These are phyloP conservation scores for Fusarium burgessii DNA, from an alignment of 2,329 filamentous ascomycete species.

Conservation along the genomic window DNA sequence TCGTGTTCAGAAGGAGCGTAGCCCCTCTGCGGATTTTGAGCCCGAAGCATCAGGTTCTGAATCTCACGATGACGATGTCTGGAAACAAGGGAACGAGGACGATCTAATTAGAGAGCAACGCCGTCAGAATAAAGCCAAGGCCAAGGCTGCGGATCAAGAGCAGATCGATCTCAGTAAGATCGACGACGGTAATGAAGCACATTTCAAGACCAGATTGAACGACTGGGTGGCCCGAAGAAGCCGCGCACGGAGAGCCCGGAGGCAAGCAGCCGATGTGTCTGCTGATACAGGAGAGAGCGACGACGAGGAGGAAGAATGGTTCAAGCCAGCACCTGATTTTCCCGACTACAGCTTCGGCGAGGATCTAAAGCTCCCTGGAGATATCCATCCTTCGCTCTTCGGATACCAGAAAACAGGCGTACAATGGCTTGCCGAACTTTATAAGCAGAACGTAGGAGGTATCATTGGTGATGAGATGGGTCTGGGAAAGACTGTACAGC, in stretches of 20 bases:
- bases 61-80: constrained; percentile 51
- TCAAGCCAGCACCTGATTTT: constrained; percentile 85
- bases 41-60: constrained; percentile 52
- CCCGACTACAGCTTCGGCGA: constrained; percentile 81
- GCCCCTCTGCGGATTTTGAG: constrained; percentile 62
- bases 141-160: constrained; percentile 51
- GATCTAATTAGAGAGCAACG: constrained; percentile 54
- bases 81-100: constrained; percentile 56
- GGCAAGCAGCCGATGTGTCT: constrained; percentile 52
- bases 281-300: constrained; percentile 56
- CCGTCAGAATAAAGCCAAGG: constrained; percentile 59
- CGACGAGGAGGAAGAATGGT: constrained; percentile 74
- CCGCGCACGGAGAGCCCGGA: constrained; percentile 55
- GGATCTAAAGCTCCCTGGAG: constrained; percentile 84
- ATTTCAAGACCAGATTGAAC: constrained; percentile 80
- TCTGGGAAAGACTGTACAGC: constrained; percentile 87
- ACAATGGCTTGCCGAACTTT: constrained; percentile 94
- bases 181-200: constrained; percentile 88
- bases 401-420: constrained; percentile 98
- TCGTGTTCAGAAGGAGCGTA: constrained; percentile 53
- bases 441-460: constrained; percentile 88
- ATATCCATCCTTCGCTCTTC: constrained; percentile 92
- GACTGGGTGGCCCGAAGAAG: constrained; percentile 75
- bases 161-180: constrained; percentile 68
- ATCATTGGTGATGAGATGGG: constrained; percentile 99